Evolutionary conservation across 768 basidiomycete genomes (phyloP), one percentile per base, ranked within the genome.

Genomic region (Suillus hirtellus): DNA sequence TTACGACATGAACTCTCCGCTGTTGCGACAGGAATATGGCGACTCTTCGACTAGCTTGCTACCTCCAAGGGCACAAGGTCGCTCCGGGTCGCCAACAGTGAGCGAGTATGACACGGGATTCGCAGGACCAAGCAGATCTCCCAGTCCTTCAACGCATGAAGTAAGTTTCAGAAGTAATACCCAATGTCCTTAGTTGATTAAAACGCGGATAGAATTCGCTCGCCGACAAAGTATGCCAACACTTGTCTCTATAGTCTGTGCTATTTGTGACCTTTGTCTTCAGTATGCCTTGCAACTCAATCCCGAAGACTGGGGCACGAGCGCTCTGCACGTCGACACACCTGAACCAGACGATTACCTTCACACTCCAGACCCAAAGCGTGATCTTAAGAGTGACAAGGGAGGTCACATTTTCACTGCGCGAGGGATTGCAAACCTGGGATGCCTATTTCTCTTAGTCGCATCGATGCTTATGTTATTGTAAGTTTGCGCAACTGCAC

Each of bases 391-490:
- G 68, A 80, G 78, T n/a, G 86, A 89, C 70, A 72, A 70, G 44
- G 83, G 85, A 10, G 88, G 88, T 2, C 77, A 79, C 55, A 80
- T 92, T 59, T 84, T 85, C 62, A 89, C 89, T 19, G 56, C 71
- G 11, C 79, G 90, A 64, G 91, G 90, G 10, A 66, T 90, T 50
- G 79, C 79, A 3, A 93, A 93, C 69, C 78, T 89, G 3, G 85
- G 89, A 0, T 92, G 88, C 69, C 78, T 93, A 15, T 72, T 83
- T 60, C 62, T 90, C 54, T 80, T 93, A n/a, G 79, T 73, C 4
- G 61, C 75, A 1, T 81, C 78, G 3, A 76, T 79, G 50, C 31
- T 86, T n/a, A 77, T 76, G 65, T 77, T 87, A 46, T 89, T 89
- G 86, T 88, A 67, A 67, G 87, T 82, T 31, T 14, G 14, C 50